Conservation (phyloP, 2,329 filamentous ascomycete genomes). For the Ophidiomyces ophidiicola region DNA sequence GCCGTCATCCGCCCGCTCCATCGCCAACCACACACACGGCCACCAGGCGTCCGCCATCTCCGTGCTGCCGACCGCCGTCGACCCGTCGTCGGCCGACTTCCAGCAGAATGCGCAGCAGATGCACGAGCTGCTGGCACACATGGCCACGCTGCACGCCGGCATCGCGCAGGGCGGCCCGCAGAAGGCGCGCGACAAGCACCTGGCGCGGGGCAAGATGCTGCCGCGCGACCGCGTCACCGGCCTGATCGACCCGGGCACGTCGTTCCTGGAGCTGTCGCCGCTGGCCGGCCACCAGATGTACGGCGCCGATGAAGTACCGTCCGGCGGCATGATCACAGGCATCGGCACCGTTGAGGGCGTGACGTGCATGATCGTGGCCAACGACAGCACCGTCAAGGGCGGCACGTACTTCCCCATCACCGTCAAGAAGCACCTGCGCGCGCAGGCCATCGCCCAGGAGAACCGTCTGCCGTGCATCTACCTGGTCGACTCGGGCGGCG, state of each 20-base stretch:
- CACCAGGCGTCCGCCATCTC: slow-evolving; percentile 77
- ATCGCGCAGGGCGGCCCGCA: slow-evolving; percentile 65
- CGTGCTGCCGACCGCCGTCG: slow-evolving; percentile 61
- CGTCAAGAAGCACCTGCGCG: slow-evolving; percentile 90
- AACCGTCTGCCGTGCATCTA: slow-evolving; percentile 81
- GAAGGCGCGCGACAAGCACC: slow-evolving; percentile 77
- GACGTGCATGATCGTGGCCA: slow-evolving; percentile 83
- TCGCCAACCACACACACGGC: slow-evolving; percentile 67
- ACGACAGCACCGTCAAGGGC: slow-evolving; percentile 94
- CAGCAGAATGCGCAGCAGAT: slow-evolving; percentile 69
- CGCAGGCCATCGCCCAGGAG: slow-evolving; percentile 80
- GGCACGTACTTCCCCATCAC: slow-evolving; percentile 96
- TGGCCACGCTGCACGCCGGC: slow-evolving; percentile 57
- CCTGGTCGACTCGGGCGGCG: slow-evolving; percentile 88
- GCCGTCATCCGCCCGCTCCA: slow-evolving; percentile 19
- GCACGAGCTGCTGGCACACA: slow-evolving; percentile 55
- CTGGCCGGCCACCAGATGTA: slow-evolving; percentile 80
- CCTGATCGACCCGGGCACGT: slow-evolving; percentile 75
- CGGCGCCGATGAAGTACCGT: slow-evolving; percentile 71
- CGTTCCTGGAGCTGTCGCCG: slow-evolving; percentile 88
- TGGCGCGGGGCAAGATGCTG: slow-evolving; percentile 84
- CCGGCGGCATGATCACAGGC: slow-evolving; percentile 84
- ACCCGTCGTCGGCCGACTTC: slow-evolving; percentile 65
- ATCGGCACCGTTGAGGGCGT: slow-evolving; percentile 84
- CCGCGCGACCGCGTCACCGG: slow-evolving; percentile 79